Evolutionary conservation across 2,329 filamentous ascomycete genomes (phyloP).

Genomic region (Penicillium verrucosum): DNA sequence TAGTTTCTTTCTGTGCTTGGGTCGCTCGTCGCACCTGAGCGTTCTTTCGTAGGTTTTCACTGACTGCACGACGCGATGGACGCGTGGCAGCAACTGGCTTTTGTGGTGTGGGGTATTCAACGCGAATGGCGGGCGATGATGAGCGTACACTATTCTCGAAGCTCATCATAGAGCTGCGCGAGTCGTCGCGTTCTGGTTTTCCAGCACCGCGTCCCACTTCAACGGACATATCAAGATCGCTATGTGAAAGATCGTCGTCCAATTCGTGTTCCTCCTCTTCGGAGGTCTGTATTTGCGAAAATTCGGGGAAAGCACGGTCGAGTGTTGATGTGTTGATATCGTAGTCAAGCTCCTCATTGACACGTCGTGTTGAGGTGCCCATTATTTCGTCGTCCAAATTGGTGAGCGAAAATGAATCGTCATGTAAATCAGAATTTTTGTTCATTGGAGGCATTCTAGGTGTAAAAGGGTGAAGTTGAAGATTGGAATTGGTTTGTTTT

Average conservation of each 20-base stretch:
- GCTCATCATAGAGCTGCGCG: constrained; percentile 50
- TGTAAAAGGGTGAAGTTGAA: background rate
- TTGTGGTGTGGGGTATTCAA: constrained; percentile 40
- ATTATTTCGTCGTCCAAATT: constrained; percentile 36
- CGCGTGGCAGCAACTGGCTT: constrained; percentile 30
- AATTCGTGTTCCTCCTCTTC: constrained; percentile 37
- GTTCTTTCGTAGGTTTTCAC: constrained; percentile 41
- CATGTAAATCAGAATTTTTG: background rate
- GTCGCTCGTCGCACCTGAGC: constrained; percentile 41
- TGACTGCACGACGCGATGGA: constrained; percentile 32
- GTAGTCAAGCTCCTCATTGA: constrained; percentile 41
- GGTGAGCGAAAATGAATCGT: constrained; percentile 17
- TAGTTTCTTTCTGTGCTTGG: constrained; percentile 42
- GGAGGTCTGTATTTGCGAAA: constrained; percentile 43
- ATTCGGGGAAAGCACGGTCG: constrained; percentile 48
- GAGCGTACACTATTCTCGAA: constrained; percentile 46
- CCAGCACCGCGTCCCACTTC: constrained; percentile 55
- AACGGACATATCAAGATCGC: constrained; percentile 52
- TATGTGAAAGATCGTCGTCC: constrained; percentile 20
- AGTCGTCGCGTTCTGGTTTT: constrained; percentile 45
- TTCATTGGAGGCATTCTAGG: constrained; percentile 5
- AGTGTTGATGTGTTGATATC: constrained; percentile 48
- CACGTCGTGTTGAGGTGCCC: constrained; percentile 23
- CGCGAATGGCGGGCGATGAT: constrained; percentile 40
- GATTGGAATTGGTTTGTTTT: constrained; percentile 13